These are phyloP conservation scores for Fagopyrum homotropicum DNA, from an alignment of 148 eudicot species.

Conservation along the genomic window DNA sequence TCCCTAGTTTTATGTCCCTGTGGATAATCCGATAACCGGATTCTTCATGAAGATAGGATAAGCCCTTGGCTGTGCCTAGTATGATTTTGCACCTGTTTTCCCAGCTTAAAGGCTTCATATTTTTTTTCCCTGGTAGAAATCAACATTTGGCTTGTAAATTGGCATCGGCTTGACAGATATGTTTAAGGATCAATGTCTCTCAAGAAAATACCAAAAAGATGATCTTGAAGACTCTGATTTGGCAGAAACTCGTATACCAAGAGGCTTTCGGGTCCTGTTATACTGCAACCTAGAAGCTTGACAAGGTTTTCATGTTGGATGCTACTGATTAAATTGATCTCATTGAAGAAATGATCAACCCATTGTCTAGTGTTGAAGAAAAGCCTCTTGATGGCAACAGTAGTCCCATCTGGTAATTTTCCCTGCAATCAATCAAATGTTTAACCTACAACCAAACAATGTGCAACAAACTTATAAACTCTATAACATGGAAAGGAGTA, in stretches of 20 bases:
- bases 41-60: conserved; percentile 51
- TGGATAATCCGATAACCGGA: conserved; percentile 45
- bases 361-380: conserved; percentile 47
- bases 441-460: background rate
- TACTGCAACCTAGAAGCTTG: conserved; percentile 48
- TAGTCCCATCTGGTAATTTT: conserved; percentile 32
- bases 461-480: background rate
- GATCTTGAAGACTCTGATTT: conserved; percentile 35
- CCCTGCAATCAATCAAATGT: conserved; percentile 23
- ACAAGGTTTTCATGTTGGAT: conserved; percentile 47
- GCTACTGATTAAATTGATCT: conserved; percentile 45
- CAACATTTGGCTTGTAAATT: background rate
- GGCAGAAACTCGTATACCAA: conserved; percentile 52
- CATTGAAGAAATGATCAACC: conserved; percentile 54
- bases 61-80: conserved; percentile 48
- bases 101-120: conserved; percentile 32
- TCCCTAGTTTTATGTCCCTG: conserved; percentile 50
- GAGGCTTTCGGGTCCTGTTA: conserved; percentile 52
- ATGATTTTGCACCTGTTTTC: conserved; percentile 36
- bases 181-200: background rate
- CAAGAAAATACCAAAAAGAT: conserved; percentile 26
- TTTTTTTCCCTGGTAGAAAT: conserved; percentile 20
- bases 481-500: background rate
- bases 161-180: background rate
- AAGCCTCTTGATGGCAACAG: conserved; percentile 49